Base-by-base conservation (phyloP, 352 stramenopile species). In the Globisporangium acanthophoron region DNA sequence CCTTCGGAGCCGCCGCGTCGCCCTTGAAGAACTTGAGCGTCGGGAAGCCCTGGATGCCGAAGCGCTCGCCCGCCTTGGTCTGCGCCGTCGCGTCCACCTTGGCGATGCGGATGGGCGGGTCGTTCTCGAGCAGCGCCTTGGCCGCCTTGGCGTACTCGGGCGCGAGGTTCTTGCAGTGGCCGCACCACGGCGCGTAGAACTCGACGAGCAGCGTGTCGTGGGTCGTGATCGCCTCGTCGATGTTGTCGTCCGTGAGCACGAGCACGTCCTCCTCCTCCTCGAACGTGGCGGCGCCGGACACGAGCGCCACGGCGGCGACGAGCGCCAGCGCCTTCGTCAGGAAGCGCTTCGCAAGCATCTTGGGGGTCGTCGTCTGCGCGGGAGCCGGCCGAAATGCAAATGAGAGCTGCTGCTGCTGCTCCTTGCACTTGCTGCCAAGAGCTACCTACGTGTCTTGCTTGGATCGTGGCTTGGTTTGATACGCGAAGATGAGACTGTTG, bases 131-230 rank as follows among this genome's bases (percentile, higher is more conserved):
- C 12, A 97, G 76, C 39, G 75, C 83, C 64, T 78, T 76, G 40
- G 92, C 92, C 3, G 90, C 90, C 71, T 89, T 83, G 41, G 81
- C 78, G 76, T 96, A 97, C 64, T 95, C 84, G 16, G 88, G 88
- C 57, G 85, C 84, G 41, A 98, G 78, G 61, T 85, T 81, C 76
- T 97, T 96, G 80, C 94, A 98, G 75, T 98, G 94, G 39, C 94
- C 94, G 59, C 92, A 98, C 92, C 92, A 98, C 44, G 93, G 93
- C 51, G 94, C 94, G 56, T 97, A 97, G 65, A 98, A 98, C 71
- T 98, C 88, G 21, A 98, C 90, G n/a, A 98, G 54, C 48, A 97
- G 71, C 59, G 84, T 86, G 52, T 96, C 85, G 73, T 96, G 71
- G 51, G 76, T 66, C 40, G 72, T 67, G 21, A 98, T 74, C 18